Evolutionary conservation across 2,329 filamentous ascomycete species (phyloP), one percentile per base, ranked within the genome.

Genomic region (Domatiomyces catenatus): DNA sequence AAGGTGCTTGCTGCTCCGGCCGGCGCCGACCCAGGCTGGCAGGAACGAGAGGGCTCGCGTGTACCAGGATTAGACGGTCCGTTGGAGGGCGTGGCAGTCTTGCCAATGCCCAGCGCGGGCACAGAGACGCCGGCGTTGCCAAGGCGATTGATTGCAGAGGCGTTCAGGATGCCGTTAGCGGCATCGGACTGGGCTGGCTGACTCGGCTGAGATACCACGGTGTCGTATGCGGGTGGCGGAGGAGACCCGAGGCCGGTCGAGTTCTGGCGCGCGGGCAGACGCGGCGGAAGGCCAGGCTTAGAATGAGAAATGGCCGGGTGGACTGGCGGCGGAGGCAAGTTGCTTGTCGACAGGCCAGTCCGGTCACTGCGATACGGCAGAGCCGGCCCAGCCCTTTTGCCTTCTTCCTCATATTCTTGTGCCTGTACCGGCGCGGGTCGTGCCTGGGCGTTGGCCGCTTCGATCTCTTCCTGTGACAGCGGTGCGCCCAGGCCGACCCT

Each of bases 41-140:
- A 51, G 44, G 54, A 42, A 10, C 58, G 51, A 8, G 56, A 53
- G 49, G 54, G 12, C 57, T 67, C 46, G 36, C 52, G 62, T 28
- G 52, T 52, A 49, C 54, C 54, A 15, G 59, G 53, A 47, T 58
- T 57, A 18, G 52, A 51, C 12, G 48, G 17, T 4, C 43, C 39
- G 48, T 58, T 56, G 8, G 8, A 2, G 7, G 20, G 6, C 8
- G 45, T 15, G 7, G 19, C 1, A 8, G 24, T 12, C 26, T 28
- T 47, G 2, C 79, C 81, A 54, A 94, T 93, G 4, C 84, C 84
- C 3, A 94, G 71, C 0, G 76, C 83, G 0, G 87, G 83, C 0
- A 94, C 86, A 0, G 81, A 84, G 5, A 94, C 73, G 1, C 88
- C 88, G 1, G 45, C 81, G 39, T 79, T 75, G 8, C 81, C 78